Evolutionary conservation across 106 monocot genomes (phyloP), one percentile per base, ranked within the genome.

Genomic region (Dendrobium huoshanense): DNA sequence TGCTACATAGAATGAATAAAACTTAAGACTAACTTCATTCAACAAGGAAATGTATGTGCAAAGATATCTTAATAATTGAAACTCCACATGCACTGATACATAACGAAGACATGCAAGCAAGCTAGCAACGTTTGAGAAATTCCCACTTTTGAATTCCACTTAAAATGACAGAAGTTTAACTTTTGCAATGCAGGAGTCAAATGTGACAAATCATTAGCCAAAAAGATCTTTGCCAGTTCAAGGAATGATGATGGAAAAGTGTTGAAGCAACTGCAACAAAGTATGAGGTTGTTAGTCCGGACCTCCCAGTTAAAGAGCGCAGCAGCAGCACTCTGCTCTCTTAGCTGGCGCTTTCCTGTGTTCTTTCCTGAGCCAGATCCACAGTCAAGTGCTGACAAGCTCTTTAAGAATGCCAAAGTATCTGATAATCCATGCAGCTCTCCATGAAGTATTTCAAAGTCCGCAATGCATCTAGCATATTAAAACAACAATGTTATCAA

Each of bases 231-330:
- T 65, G 65, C 20, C 24, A 65, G 20, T 8, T 20, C 20, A 65
- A 65, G n/a, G 18, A 65, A 65, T 65, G 65, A 65, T 20, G 65
- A 65, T 65, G 65, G 65, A 65, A 25, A 65, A 22, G 20, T 20
- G 7, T 65, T 65, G 65, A 65, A 65, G 8, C n/a, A 65, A 65
- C 25, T 31, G 27, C 67, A 67, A 27, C 67, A 67, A 67, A 67
- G 9, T 10, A 24, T 68, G 22, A 25, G 73, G 2, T 17, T 20
- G 70, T 8, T 48, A 84, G 80, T 29, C 79, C 25, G 80, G 22
- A 93, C 93, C 90, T 95, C 89, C 95, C 95, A 95, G 79, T 91
- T 86, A 80, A 95, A 92, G 49, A 95, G 84, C 10, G 83, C 75
- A 17, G 86, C 80, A 78, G 95, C 95, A 82, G 95, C 95, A 84